These are phyloP conservation scores for Trypanosoma platydactyli DNA, from an alignment of 208 protist genomes.

Conservation along the genomic window DNA sequence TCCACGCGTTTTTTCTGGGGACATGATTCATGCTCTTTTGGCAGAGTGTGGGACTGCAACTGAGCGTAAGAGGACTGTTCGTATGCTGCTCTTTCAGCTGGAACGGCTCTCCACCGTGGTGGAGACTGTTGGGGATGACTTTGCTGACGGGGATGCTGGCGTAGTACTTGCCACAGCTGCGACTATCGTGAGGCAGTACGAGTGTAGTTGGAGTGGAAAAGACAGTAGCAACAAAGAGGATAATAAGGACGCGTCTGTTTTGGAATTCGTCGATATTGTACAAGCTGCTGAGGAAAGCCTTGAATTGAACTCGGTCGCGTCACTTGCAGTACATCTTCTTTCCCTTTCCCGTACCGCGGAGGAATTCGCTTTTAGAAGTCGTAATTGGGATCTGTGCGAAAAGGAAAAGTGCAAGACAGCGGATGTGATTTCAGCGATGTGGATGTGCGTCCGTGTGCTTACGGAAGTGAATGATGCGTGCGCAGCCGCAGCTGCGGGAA, in stretches of 20 bases:
- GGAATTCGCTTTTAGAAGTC: conserved; percentile 30
- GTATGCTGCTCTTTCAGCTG: not conserved
- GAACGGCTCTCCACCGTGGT: conserved; percentile 8
- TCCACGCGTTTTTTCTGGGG: conserved; percentile 20
- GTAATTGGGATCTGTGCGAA: not conserved
- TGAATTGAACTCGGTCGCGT: conserved; percentile 32
- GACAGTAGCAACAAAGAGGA: not conserved
- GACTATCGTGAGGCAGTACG: conserved; percentile 7
- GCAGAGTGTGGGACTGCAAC: conserved; percentile 9
- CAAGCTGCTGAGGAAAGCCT: conserved; percentile 28
- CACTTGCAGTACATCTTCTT: conserved; percentile 44
- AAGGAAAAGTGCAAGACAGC: not conserved
- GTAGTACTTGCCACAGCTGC: conserved; percentile 1
- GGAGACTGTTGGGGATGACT: conserved; percentile 15
- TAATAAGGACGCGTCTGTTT: not conserved
- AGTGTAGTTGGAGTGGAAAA: not conserved
- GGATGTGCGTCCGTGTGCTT: conserved; percentile 42
- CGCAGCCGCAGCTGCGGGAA: conserved; percentile 42
- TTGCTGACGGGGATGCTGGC: not conserved
- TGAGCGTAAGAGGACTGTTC: conserved; percentile 8
- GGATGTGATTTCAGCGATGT: conserved; percentile 21
- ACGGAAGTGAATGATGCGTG: conserved; percentile 44
- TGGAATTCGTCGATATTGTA: not conserved
- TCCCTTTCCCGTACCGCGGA: conserved; percentile 44
- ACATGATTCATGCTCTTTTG: conserved; percentile 13